Evolutionary conservation across 768 basidiomycete genomes (phyloP).

Genomic region (Leccinum aurantiacum): DNA sequence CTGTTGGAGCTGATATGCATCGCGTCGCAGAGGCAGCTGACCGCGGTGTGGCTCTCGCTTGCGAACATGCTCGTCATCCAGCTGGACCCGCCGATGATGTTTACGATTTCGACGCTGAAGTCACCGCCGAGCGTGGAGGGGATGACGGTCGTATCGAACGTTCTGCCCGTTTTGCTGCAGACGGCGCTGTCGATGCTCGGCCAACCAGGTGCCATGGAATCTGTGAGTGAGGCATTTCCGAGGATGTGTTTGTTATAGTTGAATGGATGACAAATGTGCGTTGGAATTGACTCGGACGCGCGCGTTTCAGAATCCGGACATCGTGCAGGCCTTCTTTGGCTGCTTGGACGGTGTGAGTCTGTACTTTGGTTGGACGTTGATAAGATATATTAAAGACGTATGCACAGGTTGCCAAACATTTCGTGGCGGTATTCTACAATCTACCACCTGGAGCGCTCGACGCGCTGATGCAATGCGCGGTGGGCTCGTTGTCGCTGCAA

Average conservation of each 20-base stretch:
- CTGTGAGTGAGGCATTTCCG: conserved; percentile 42
- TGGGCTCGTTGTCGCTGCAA: conserved; percentile 65
- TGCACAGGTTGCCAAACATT: conserved; percentile 52
- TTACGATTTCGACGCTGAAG: conserved; percentile 44
- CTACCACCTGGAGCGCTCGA: conserved; percentile 48
- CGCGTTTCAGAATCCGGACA: conserved; percentile 74
- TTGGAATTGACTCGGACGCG: conserved; percentile 8
- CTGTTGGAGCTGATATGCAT: conserved; percentile 76
- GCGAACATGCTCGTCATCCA: conserved; percentile 80
- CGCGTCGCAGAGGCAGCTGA: conserved; percentile 69
- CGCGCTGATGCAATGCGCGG: conserved; percentile 67
- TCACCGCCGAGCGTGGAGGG: conserved; percentile 54
- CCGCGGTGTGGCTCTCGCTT: conserved; percentile 82
- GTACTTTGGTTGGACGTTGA: not conserved
- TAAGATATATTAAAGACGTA: not conserved
- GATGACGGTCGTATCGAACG: conserved; percentile 52
- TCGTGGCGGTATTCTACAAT: conserved; percentile 50
- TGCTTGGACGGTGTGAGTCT: conserved; percentile 71
- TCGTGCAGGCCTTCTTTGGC: conserved; percentile 85
- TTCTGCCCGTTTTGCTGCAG: conserved; percentile 58
- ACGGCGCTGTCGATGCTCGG: conserved; percentile 54
- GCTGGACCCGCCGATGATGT: conserved; percentile 66
- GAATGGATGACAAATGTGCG: not conserved
- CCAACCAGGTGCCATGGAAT: conserved; percentile 64
- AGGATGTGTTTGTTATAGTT: no score